These are phyloP conservation scores for Beta lomatogona DNA, from an alignment of 179 eudicot genomes.

Conservation along the genomic window DNA sequence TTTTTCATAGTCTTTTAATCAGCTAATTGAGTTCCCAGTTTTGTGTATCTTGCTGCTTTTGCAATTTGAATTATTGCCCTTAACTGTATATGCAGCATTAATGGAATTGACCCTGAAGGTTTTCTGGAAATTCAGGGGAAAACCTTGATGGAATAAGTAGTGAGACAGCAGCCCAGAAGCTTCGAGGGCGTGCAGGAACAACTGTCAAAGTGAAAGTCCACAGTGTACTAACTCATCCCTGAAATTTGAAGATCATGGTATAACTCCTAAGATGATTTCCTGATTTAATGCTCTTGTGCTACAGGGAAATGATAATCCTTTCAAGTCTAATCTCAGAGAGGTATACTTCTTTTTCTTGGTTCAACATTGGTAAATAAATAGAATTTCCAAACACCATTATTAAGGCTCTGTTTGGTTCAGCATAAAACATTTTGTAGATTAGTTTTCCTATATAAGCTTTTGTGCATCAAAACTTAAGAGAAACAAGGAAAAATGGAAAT, in stretches of 20 bases:
- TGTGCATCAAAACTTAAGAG: no score
- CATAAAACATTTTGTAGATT: no score
- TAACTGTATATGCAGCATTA: not conserved
- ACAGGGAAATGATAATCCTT: constrained; percentile 49
- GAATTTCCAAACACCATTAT: not conserved
- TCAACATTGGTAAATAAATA: not conserved
- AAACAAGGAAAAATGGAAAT: no score
- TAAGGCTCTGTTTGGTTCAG: not conserved
- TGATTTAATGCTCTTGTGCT: constrained; percentile 26
- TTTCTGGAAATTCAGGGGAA: constrained; percentile 54
- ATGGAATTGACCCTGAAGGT: not conserved
- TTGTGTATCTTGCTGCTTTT: not conserved
- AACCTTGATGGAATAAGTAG: constrained; percentile 70
- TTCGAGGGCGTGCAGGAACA: constrained; percentile 88
- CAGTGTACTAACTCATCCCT: constrained; percentile 42
- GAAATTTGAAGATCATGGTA: not conserved
- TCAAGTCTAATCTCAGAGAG: constrained; percentile 56
- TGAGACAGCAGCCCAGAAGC: constrained; percentile 92
- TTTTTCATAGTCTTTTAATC: not conserved
- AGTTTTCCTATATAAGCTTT: no score
- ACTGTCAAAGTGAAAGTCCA: constrained; percentile 80
- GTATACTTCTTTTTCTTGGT: constrained; percentile 35
- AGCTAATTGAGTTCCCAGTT: not conserved
- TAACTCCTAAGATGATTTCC: not conserved
- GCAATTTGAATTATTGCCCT: not conserved